These are phyloP conservation scores for Globisporangium perplexum DNA, from an alignment of 352 stramenopile genomes.

Conservation along the genomic window DNA sequence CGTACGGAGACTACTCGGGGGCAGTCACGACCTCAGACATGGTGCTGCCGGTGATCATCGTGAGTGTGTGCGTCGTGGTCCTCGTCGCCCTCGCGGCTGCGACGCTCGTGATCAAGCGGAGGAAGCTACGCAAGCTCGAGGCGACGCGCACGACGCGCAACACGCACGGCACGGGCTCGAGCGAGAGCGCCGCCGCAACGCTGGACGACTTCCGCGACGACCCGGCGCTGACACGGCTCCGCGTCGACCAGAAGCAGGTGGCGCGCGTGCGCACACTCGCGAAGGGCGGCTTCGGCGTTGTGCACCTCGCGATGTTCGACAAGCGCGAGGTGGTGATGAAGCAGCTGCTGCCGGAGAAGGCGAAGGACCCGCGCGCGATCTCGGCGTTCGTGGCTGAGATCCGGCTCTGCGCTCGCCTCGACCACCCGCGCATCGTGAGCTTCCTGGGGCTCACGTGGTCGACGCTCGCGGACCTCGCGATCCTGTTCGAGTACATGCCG, in stretches of 20 bases:
- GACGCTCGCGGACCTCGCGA: constrained; percentile 13
- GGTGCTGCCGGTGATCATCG: constrained; percentile 5
- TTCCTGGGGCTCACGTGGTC: constrained; percentile 22
- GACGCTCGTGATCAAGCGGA: constrained; percentile 5
- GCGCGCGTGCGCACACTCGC: constrained; percentile 26
- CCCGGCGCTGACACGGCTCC: constrained; percentile 32
- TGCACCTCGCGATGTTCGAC: constrained; percentile 34
- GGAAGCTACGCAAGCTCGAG: constrained; percentile 11
- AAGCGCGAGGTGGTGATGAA: constrained; percentile 21
- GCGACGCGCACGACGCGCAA: constrained; percentile 6
- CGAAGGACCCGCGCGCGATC: constrained; percentile 18
- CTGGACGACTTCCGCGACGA: constrained; percentile 50
- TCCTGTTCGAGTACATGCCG: constrained; percentile 29
- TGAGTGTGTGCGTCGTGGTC: constrained; percentile 1
- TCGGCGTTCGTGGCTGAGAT: constrained; percentile 24
- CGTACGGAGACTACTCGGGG: background rate
- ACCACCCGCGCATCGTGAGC: constrained; percentile 22
- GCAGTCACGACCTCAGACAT: background rate
- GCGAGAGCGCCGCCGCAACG: constrained; percentile 17
- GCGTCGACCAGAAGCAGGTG: constrained; percentile 43
- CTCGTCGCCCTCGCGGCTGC: background rate
- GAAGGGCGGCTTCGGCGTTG: constrained; percentile 50
- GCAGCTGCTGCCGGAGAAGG: constrained; percentile 11
- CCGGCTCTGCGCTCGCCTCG: constrained; percentile 12
- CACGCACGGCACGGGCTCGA: constrained; percentile 1